Evolutionary conservation across 2,329 filamentous ascomycete genomes (phyloP).

Genomic region (Talaromyces islandicus): DNA sequence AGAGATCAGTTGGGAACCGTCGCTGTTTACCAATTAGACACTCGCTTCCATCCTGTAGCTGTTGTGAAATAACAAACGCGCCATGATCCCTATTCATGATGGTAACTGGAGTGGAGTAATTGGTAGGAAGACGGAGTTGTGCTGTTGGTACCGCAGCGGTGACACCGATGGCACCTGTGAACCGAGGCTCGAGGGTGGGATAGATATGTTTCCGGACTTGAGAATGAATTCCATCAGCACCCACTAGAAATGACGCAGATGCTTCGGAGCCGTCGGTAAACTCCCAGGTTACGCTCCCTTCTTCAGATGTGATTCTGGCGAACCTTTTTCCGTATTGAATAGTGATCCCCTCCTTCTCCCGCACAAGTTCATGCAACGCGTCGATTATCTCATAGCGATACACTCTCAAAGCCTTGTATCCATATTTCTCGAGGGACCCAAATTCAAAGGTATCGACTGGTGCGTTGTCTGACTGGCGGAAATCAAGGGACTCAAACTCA

Average conservation of each 20-base stretch:
- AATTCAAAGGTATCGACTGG: conserved; percentile 8
- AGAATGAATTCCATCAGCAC: conserved; percentile 57
- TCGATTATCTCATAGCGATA: conserved; percentile 6
- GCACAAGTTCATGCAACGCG: neutral
- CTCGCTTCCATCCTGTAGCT: conserved; percentile 27
- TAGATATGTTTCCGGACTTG: conserved; percentile 48
- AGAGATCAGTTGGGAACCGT: neutral
- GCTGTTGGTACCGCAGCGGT: conserved; percentile 9
- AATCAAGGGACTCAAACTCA: conserved; percentile 4
- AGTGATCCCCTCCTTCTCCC: conserved; percentile 21
- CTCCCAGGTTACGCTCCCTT: conserved; percentile 35
- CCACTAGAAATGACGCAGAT: conserved; percentile 44
- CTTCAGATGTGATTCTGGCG: conserved; percentile 30
- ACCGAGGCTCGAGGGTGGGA: conserved; percentile 44
- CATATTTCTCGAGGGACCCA: neutral
- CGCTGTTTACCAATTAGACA: conserved; percentile 31
- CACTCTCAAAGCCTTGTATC: conserved; percentile 5
- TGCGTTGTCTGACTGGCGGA: neutral
- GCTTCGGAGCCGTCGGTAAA: conserved; percentile 42
- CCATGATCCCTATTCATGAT: conserved; percentile 27
- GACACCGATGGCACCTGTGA: conserved; percentile 38
- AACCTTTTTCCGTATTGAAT: conserved; percentile 44
- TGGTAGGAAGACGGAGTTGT: conserved; percentile 3
- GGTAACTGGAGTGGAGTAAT: conserved; percentile 24
- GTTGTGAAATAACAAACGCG: conserved; percentile 33